A percentile compares a stretch with the other conserved stretches of the same genome.
phyloP scores from a whole-genome alignment of 257 asterid genomes.

The Marsdenia floribunda region DNA sequence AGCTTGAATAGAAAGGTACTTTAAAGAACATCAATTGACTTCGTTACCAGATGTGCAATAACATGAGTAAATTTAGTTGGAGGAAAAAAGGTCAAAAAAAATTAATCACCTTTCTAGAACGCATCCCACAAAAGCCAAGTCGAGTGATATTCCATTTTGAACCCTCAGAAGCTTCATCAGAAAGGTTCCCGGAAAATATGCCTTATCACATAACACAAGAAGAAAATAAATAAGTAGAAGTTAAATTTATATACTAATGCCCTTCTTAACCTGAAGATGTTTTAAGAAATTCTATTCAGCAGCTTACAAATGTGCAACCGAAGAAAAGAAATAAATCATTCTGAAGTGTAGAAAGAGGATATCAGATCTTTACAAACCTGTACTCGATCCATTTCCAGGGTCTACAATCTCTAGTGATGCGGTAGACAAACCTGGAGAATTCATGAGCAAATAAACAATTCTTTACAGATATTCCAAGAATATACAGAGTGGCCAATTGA shows the following conservation, averaged over 20 bases:
- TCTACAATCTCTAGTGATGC: conserved; percentile 79
- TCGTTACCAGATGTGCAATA: not conserved
- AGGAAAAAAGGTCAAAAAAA: not conserved
- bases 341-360: not conserved
- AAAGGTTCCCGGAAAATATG: conserved; percentile 84
- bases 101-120: conserved; percentile 68
- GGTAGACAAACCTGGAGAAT: conserved; percentile 74
- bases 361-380: conserved; percentile 40
- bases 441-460: conserved; percentile 12
- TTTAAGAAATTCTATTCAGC: not conserved
- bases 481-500: not conserved
- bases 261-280: not conserved
- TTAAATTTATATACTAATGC: conserved; percentile 1
- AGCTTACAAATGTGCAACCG: not conserved
- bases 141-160: conserved; percentile 81
- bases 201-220: conserved; percentile 38
- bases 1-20: not conserved
- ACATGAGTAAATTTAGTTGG: no score
- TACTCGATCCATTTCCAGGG: conserved; percentile 44
- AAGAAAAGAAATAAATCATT: not conserved
- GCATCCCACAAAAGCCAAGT: conserved; percentile 97
- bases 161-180: conserved; percentile 66
- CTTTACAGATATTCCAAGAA: conserved; percentile 1
- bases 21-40: not conserved
- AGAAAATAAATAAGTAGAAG: not conserved